Evolutionary conservation across 768 basidiomycete species (phyloP).

Genomic region (Cystofilobasidium bisporidii): DNA sequence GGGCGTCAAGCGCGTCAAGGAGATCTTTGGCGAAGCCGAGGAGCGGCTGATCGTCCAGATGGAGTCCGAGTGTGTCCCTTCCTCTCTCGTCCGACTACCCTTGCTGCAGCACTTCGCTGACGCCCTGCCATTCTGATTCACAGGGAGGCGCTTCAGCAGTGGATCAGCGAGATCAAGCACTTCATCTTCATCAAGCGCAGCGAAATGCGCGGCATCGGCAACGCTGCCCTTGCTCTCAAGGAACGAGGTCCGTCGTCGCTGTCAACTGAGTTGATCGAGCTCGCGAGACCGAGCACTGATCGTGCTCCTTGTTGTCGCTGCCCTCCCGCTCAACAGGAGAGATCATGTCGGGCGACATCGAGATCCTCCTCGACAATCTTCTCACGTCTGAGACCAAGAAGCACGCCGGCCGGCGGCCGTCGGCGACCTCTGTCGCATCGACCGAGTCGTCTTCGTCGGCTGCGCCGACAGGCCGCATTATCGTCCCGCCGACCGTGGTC

Average conservation of each 20-base stretch:
- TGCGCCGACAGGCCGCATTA: background rate
- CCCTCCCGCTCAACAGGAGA: background rate
- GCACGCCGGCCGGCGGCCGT: background rate
- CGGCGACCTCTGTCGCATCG: background rate
- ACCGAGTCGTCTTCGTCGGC: background rate
- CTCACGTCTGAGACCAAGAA: background rate
- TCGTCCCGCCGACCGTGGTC: background rate
- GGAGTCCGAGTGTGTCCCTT: background rate
- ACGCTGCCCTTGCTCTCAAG: background rate
- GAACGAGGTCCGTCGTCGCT: background rate
- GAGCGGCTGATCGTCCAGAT: background rate
- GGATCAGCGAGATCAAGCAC: background rate
- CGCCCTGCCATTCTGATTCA: background rate
- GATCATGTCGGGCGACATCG: background rate
- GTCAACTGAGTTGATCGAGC: too few species aligned
- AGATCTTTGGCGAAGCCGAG: conserved; percentile 4
- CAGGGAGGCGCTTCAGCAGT: background rate
- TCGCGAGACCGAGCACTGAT: too few species aligned
- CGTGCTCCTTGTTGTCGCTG: background rate
- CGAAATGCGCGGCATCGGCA: background rate
- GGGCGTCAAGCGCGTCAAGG: background rate
- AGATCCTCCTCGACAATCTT: background rate
- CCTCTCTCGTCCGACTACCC: too few species aligned
- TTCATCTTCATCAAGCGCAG: background rate
- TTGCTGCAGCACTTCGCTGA: too few species aligned